A percentile compares a stretch with the other conserved stretches of the same genome.
Evolutionary conservation across 441 rosid species (phyloP).

Genomic region (Syzygium syzygioides): DNA sequence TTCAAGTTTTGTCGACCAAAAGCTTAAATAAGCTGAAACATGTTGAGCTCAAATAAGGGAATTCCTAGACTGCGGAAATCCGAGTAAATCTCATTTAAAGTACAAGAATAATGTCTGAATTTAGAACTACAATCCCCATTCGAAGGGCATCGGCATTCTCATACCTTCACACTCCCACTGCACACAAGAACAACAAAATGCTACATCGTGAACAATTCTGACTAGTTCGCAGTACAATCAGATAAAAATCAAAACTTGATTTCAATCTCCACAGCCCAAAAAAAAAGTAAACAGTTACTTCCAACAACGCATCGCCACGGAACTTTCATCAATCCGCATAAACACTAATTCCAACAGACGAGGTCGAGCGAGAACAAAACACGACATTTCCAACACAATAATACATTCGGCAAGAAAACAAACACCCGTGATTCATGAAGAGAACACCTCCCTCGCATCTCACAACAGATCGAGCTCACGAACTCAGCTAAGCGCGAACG

Average conservation of each 20-base stretch:
- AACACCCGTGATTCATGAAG: too few species aligned
- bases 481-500: not conserved
- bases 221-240: not conserved
- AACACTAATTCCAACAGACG: not conserved
- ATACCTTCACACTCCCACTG: not conserved
- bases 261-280: not conserved
- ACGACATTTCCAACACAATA: not conserved
- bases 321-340: not conserved
- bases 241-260: not conserved
- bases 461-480: not conserved
- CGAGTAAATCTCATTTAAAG: not conserved
- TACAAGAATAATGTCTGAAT: not conserved
- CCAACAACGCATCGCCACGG: too few species aligned
- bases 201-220: not conserved
- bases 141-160: not conserved
- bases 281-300: not conserved
- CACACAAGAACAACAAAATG: not conserved
- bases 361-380: not conserved
- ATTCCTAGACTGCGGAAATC: not conserved
- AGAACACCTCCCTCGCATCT: too few species aligned
- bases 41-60: not conserved
- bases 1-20: not conserved
- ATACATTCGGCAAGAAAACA: not conserved
- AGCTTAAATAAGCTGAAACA: not conserved
- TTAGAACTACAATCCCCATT: not conserved